phyloP scores from a whole-genome alignment of 495 filamentous ascomycete genomes.

The Hyaloscypha variabilis region DNA sequence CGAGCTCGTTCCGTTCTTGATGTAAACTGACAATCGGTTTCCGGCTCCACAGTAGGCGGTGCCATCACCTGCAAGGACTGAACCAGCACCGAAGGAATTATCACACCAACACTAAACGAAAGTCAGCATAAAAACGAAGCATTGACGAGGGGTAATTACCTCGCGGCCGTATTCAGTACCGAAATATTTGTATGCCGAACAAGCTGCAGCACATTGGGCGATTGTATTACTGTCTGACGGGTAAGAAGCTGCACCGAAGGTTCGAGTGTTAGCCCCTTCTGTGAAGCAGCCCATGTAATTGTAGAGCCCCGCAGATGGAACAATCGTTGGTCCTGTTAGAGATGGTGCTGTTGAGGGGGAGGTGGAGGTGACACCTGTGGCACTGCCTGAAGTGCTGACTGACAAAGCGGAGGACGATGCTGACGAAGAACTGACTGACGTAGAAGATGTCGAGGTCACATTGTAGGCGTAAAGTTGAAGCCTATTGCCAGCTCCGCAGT shows the following conservation, averaged over 20 bases:
- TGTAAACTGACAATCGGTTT: conserved; percentile 45
- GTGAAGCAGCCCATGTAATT: conserved; percentile 48
- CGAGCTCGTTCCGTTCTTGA: conserved; percentile 10
- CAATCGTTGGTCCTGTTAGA: conserved; percentile 30
- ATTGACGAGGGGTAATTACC: conserved; percentile 12
- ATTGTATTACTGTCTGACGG: conserved; percentile 49
- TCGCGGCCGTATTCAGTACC: conserved; percentile 53
- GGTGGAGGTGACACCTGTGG: conserved; percentile 7
- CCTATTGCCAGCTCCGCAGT: conserved; percentile 48
- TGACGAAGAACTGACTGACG: conserved; percentile 13
- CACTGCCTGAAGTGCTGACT: conserved; percentile 9
- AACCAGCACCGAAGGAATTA: conserved; percentile 22
- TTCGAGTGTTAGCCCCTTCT: conserved; percentile 39
- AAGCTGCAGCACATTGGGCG: conserved; percentile 48
- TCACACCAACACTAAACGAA: conserved; percentile 31
- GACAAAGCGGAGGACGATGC: not conserved
- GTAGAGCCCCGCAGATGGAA: conserved; percentile 43
- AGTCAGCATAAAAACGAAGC: conserved; percentile 22
- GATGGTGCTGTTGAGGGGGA: conserved; percentile 10
- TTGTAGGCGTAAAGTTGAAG: conserved; percentile 13
- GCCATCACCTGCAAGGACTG: conserved; percentile 19
- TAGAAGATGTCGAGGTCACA: conserved; percentile 3
- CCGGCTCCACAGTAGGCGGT: conserved; percentile 38
- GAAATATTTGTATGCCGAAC: conserved; percentile 46
- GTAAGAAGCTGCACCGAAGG: conserved; percentile 34